phyloP scores from a whole-genome alignment of 2,329 filamentous ascomycete genomes.

The Alternaria novae-zelandiae region DNA sequence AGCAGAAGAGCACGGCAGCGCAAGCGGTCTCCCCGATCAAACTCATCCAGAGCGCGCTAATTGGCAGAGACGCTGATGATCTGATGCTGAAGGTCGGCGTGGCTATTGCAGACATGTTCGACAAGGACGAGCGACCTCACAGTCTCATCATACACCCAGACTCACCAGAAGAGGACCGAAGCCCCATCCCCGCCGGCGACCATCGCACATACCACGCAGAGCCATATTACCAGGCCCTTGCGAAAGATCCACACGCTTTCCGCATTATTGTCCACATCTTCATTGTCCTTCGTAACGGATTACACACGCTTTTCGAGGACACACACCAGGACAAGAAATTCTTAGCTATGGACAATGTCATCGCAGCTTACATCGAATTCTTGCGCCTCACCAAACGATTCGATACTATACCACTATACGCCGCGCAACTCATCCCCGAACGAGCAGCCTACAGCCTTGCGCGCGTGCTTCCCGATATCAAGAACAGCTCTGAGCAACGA shows the following conservation, averaged over 20 bases:
- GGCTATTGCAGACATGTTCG: slow-evolving; percentile 50
- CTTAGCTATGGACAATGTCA: slow-evolving; percentile 70
- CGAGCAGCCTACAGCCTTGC: slow-evolving; percentile 75
- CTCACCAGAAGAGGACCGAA: slow-evolving; percentile 20
- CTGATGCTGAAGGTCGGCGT: slow-evolving; percentile 54
- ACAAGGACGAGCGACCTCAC: slow-evolving; percentile 32
- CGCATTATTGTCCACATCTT: slow-evolving; percentile 61
- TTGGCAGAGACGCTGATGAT: slow-evolving; percentile 64
- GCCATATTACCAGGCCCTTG: slow-evolving; percentile 41
- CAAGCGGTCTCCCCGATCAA: slow-evolving; percentile 73
- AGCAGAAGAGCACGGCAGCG: slow-evolving; percentile 60
- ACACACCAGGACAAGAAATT: slow-evolving; percentile 22
- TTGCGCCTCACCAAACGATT: slow-evolving; percentile 71
- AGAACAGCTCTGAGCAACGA: slow-evolving; percentile 68
- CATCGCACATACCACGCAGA: slow-evolving; percentile 30
- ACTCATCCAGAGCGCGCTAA: slow-evolving; percentile 76
- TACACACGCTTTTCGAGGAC: slow-evolving; percentile 18
- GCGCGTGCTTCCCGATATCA: slow-evolving; percentile 76
- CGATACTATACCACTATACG: slow-evolving; percentile 83
- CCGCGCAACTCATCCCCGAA: slow-evolving; percentile 72
- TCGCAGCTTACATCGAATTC: slow-evolving; percentile 82
- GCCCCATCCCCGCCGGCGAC: slow-evolving; percentile 25
- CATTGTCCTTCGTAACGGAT: slow-evolving; percentile 66
- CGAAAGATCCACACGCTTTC: slow-evolving; percentile 52
- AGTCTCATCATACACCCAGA: slow-evolving; percentile 44